Evolutionary conservation across 2,329 filamentous ascomycete species (phyloP).

Genomic region (Paraphaeosphaeria sporulosa): DNA sequence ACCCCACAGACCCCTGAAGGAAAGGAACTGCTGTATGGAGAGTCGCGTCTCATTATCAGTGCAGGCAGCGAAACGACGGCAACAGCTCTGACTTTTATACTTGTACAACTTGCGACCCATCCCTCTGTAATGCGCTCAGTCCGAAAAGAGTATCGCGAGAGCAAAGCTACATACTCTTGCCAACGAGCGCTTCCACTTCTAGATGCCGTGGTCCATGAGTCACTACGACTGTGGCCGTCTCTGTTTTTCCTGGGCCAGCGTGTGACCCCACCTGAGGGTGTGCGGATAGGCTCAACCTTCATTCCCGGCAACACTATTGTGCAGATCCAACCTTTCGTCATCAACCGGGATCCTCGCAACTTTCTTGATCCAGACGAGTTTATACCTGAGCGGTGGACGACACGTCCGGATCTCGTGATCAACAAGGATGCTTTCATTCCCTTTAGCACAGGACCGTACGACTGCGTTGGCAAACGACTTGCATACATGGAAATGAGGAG

Average conservation of each 20-base stretch:
- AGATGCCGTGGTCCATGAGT: slow-evolving; percentile 41
- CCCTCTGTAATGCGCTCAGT: slow-evolving; percentile 26
- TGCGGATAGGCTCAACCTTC: slow-evolving; percentile 28
- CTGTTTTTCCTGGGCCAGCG: slow-evolving; percentile 38
- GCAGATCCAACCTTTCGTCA: slow-evolving; percentile 27
- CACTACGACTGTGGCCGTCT: slow-evolving; percentile 37
- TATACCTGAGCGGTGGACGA: slow-evolving; percentile 35
- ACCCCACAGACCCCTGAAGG: slow-evolving; percentile 25
- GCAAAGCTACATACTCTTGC: slow-evolving; percentile 13
- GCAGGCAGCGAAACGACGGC: slow-evolving; percentile 57
- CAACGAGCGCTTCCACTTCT: slow-evolving; percentile 32
- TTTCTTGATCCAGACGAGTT: slow-evolving; percentile 34
- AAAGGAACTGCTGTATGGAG: slow-evolving; percentile 32
- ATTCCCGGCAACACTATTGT: slow-evolving; percentile 41
- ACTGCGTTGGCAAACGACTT: slow-evolving; percentile 72
- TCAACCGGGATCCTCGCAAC: slow-evolving; percentile 28
- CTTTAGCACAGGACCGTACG: slow-evolving; percentile 71
- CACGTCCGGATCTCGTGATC: slow-evolving; percentile 24
- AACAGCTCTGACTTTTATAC: slow-evolving; percentile 60
- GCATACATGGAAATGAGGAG: slow-evolving; percentile 71
- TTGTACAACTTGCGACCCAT: slow-evolving; percentile 45
- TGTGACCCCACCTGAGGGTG: slow-evolving; percentile 38
- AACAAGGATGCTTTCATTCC: slow-evolving; percentile 69
- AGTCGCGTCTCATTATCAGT: slow-evolving; percentile 42
- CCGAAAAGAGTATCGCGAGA: slow-evolving; percentile 31